Percentiles rank a stretch among this genome's conserved stretches.
phyloP scores from a whole-genome alignment of 306 rosid genomes.

The Ziziphus jujuba region DNA sequence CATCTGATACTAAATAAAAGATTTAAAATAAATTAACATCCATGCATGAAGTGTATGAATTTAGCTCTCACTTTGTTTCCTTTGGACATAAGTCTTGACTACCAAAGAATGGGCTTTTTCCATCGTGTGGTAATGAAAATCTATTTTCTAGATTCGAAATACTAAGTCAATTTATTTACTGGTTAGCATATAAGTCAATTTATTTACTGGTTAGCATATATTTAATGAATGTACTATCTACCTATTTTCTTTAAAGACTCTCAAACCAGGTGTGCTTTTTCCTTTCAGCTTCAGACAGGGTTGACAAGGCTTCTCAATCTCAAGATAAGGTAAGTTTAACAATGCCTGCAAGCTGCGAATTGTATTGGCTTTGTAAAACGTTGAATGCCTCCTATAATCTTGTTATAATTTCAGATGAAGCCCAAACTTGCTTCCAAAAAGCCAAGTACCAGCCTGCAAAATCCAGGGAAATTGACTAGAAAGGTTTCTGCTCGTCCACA shows the following conservation, averaged over 20 bases:
- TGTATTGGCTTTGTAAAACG: slow-evolving; percentile 3
- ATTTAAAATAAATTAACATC: too few species aligned
- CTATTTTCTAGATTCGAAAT: background rate
- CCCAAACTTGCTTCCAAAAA: slow-evolving; percentile 48
- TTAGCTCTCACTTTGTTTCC: too few species aligned
- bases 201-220: background rate
- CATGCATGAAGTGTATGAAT: too few species aligned
- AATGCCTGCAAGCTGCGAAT: slow-evolving; percentile 10
- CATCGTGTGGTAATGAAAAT: too few species aligned
- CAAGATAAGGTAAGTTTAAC: slow-evolving; percentile 59
- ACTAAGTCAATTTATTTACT: background rate
- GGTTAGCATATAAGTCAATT: background rate
- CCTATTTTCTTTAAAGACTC: background rate
- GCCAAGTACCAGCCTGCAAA: slow-evolving; percentile 46
- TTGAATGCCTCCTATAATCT: slow-evolving; percentile 19
- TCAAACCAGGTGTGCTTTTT: slow-evolving; percentile 17
- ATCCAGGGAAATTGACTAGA: slow-evolving; percentile 48
- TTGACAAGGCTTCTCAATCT: slow-evolving; percentile 46
- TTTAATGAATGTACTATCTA: background rate
- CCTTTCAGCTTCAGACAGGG: slow-evolving; percentile 59
- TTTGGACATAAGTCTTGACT: too few species aligned
- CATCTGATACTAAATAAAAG: too few species aligned
- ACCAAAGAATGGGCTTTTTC: too few species aligned
- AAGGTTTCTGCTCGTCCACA: slow-evolving; percentile 49
- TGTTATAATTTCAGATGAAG: slow-evolving; percentile 46